Percentiles rank a stretch among this genome's conserved stretches.
Evolutionary conservation across 805 yeast species (phyloP).

Genomic region (Candida alai): DNA sequence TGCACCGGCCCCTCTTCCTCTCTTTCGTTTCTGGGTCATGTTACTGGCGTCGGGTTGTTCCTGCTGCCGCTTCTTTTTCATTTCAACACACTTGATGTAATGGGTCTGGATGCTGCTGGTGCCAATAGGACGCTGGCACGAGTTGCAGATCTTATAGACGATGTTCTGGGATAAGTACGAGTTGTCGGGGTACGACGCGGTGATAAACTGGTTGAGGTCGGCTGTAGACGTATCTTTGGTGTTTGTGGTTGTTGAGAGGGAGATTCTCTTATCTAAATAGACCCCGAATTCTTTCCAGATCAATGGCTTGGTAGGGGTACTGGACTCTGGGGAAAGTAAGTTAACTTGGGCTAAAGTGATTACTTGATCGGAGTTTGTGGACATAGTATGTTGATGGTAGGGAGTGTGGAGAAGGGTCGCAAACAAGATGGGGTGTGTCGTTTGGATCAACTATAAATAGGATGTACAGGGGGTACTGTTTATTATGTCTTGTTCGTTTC

Average conservation of each 20-base stretch:
- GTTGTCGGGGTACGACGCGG: slow-evolving; percentile 21
- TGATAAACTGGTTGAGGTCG: slow-evolving; percentile 15
- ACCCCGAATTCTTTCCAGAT: slow-evolving; percentile 45
- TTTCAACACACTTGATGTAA: slow-evolving; percentile 33
- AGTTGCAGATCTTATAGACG: slow-evolving; percentile 35
- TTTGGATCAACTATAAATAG: no score
- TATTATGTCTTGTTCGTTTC: no score
- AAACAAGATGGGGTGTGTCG: slow-evolving; percentile 1
- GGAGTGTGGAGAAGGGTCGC: neutral
- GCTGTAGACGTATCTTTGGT: slow-evolving; percentile 1
- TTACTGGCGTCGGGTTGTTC: slow-evolving; percentile 15
- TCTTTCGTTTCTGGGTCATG: slow-evolving; percentile 2
- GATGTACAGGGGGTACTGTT: no score
- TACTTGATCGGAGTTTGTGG: slow-evolving; percentile 13
- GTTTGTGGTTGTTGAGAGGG: slow-evolving; percentile 9
- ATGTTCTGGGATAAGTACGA: slow-evolving; percentile 31
- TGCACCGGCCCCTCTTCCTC: slow-evolving; percentile 7
- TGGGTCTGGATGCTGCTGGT: slow-evolving; percentile 29
- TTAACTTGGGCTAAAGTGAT: slow-evolving; percentile 24
- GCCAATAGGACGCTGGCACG: slow-evolving; percentile 40
- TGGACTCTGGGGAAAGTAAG: slow-evolving; percentile 17
- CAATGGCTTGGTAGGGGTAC: slow-evolving; percentile 21
- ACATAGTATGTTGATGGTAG: slow-evolving; percentile 6
- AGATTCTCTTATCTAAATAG: slow-evolving; percentile 37
- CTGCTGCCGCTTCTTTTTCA: slow-evolving; percentile 30